These are phyloP conservation scores for Rostrohypoxylon terebratum DNA, from an alignment of 495 filamentous ascomycete genomes.

Conservation along the genomic window DNA sequence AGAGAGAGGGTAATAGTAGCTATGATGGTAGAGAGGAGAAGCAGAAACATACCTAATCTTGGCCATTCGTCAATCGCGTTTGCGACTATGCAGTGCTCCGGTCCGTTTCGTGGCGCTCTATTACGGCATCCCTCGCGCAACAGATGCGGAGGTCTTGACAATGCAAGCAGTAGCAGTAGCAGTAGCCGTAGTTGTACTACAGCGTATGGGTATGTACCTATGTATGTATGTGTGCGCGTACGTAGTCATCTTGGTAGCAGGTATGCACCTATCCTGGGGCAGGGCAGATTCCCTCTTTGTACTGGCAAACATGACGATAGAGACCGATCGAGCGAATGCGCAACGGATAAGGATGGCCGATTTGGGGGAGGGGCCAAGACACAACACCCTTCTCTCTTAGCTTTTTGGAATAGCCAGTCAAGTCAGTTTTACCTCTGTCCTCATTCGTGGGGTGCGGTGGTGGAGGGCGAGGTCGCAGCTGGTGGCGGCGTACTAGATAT, in stretches of 20 bases:
- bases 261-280: conserved; percentile 17
- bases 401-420: conserved; percentile 20
- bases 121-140: conserved; percentile 29
- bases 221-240: not conserved
- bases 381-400: not conserved
- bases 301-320: conserved; percentile 32
- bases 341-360: not conserved
- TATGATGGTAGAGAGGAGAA: not conserved
- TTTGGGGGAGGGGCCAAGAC: not conserved
- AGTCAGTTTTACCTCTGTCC: too few relatives aligned
- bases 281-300: conserved; percentile 11
- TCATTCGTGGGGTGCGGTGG: conserved; percentile 38
- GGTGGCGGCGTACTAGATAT: conserved; percentile 23
- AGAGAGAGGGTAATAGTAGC: not conserved
- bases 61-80: conserved; percentile 31
- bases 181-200: too few relatives aligned
- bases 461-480: not conserved
- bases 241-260: conserved; percentile 1
- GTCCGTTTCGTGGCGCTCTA: conserved; percentile 1
- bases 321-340: conserved; percentile 14
- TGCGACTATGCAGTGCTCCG: conserved; percentile 7
- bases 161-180: not conserved
- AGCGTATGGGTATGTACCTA: not conserved
- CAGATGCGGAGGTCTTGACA: conserved; percentile 9
- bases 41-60: not conserved